These are phyloP conservation scores for Lobulomyces angularis DNA, from an alignment of 192 early-diverging fungal genomes.

Conservation along the genomic window DNA sequence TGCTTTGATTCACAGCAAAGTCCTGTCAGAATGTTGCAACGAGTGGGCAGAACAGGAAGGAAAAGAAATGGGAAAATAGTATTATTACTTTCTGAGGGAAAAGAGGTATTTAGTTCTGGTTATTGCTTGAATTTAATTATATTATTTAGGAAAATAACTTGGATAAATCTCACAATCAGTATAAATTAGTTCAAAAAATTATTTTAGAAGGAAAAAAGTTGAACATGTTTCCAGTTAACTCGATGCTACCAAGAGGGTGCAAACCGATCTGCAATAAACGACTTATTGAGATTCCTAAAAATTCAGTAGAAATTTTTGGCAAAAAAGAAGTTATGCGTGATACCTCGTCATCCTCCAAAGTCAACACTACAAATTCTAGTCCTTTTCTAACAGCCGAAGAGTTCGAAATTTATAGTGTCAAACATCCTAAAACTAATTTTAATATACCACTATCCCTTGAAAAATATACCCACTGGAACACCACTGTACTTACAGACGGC, in stretches of 20 bases:
- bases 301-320: too few relatives aligned
- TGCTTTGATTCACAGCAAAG: slow-evolving; percentile 73
- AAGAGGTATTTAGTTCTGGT: too few relatives aligned
- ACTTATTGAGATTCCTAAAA: slow-evolving; percentile 34
- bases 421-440: too few relatives aligned
- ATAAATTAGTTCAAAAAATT: slow-evolving; percentile 51
- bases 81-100: slow-evolving; percentile 51
- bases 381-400: too few relatives aligned
- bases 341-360: too few relatives aligned
- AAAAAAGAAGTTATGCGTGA: too few relatives aligned
- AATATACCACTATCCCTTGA: too few relatives aligned
- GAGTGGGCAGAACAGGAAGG: slow-evolving; percentile 69
- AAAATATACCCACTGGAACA: too few relatives aligned
- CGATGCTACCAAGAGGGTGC: slow-evolving; percentile 34
- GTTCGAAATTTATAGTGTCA: too few relatives aligned
- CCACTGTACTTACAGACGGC: too few relatives aligned
- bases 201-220: slow-evolving; percentile 41
- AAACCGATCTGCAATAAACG: slow-evolving; percentile 33
- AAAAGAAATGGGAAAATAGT: slow-evolving; percentile 57
- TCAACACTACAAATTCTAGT: too few relatives aligned
- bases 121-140: too few relatives aligned
- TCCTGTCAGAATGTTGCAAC: slow-evolving; percentile 60
- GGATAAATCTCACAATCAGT: slow-evolving; percentile 33
- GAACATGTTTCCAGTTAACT: slow-evolving; percentile 31
- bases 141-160: slow-evolving; percentile 49